Percentiles rank a stretch among this genome's conserved stretches.
Conservation (phyloP, 208 protist genomes). For the Acanthamoeba lenticulata region DNA sequence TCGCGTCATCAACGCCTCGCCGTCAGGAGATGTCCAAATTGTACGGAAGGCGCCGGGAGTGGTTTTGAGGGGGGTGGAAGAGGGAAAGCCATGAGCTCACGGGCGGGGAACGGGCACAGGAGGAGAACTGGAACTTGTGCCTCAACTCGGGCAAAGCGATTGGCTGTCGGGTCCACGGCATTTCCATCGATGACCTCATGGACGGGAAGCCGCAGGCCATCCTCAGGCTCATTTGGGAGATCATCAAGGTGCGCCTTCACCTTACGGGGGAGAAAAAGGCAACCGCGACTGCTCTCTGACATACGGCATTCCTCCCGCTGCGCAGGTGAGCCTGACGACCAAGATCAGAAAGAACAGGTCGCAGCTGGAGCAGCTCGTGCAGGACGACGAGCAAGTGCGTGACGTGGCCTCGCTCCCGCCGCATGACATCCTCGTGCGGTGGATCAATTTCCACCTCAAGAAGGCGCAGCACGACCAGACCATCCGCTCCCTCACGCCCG, state of each 20-base stretch:
- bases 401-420: conserved; percentile 59
- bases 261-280: not conserved
- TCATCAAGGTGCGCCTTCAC: not conserved
- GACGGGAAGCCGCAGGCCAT: not conserved
- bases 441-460: conserved; percentile 53
- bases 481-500: not conserved
- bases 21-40: not conserved
- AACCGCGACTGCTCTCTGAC: not conserved
- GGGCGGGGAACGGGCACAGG: not conserved
- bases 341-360: conserved; percentile 53
- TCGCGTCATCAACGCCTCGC: conserved; percentile 1
- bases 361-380: not conserved
- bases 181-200: conserved; percentile 59
- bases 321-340: conserved; percentile 16
- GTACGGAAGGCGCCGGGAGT: not conserved
- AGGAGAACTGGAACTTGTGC: conserved; percentile 68
- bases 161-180: conserved; percentile 25
- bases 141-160: conserved; percentile 62
- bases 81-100: no score
- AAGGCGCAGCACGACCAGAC: conserved; percentile 13
- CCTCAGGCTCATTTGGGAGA: not conserved
- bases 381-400: conserved; percentile 28
- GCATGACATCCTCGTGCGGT: conserved; percentile 49
- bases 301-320: not conserved
- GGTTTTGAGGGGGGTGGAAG: no score